Conservation (phyloP, 768 basidiomycete species). For the Lactarius hatsudake region DNA sequence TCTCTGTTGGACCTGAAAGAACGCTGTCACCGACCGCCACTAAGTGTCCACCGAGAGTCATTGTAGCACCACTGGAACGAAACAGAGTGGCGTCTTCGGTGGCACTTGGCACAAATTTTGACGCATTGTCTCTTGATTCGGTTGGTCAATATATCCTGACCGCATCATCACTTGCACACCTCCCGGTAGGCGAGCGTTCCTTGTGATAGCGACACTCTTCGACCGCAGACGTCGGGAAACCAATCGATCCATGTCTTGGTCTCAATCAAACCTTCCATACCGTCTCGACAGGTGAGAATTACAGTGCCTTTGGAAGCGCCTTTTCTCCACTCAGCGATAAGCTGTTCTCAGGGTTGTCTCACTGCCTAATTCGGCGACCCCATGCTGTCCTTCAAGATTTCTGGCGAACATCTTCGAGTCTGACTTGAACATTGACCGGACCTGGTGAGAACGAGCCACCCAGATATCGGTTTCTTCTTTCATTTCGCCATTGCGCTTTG, state of each 20-base stretch:
- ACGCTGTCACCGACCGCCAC: neutral
- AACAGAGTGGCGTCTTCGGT: neutral
- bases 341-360: neutral
- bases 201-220: neutral
- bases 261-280: slow-evolving; percentile 2
- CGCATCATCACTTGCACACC: neutral
- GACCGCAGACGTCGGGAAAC: slow-evolving; percentile 1
- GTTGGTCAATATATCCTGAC: neutral
- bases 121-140: neutral
- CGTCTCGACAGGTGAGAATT: neutral
- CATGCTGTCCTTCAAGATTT: neutral
- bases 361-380: neutral
- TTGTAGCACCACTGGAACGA: neutral
- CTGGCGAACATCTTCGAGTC: neutral
- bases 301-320: neutral
- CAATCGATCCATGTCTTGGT: neutral
- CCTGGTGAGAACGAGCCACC: neutral
- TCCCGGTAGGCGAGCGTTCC: neutral
- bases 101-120: neutral
- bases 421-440: neutral
- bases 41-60: neutral
- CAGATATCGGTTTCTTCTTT: neutral
- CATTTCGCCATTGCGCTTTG: neutral
- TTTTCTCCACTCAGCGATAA: slow-evolving; percentile 8
- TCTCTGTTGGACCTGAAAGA: neutral